Conservation (phyloP, 139 green algal genomes). For the Chlorella sorokiniana region DNA sequence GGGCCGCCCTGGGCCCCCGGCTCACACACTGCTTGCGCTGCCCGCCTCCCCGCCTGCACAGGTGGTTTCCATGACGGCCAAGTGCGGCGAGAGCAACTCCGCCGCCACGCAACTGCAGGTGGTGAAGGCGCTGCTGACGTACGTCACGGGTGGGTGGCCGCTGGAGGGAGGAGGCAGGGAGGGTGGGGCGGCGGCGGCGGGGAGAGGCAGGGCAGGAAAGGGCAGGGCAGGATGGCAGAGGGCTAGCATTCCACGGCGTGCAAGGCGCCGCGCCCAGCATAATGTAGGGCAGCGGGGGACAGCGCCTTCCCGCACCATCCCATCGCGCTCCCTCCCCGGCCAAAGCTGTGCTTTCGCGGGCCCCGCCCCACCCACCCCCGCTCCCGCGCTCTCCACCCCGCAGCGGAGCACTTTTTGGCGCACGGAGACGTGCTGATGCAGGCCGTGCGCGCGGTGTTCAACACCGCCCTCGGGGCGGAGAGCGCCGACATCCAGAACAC, state of each 20-base stretch:
- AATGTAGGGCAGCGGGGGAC: no score
- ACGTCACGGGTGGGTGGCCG: conserved; percentile 2
- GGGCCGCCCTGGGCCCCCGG: no score
- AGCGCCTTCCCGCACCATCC: no score
- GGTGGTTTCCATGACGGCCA: conserved; percentile 66
- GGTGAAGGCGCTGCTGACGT: conserved; percentile 30
- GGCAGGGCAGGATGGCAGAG: no score
- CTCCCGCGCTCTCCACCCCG: not conserved
- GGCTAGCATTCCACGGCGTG: no score
- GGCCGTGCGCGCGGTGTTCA: conserved; percentile 84
- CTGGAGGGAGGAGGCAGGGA: not conserved
- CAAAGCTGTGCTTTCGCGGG: no score
- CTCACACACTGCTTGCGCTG: no score
- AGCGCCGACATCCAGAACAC: conserved; percentile 73
- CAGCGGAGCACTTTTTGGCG: conserved; percentile 84
- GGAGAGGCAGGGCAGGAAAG: no score
- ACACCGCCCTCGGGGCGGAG: conserved; percentile 80
- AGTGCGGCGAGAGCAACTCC: conserved; percentile 66
- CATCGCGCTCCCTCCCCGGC: not conserved
- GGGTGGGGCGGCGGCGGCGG: not conserved
- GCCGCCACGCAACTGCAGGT: conserved; percentile 78
- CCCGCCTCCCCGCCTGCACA: no score
- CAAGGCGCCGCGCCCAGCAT: no score
- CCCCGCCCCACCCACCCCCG: not conserved
- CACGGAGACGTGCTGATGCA: conserved; percentile 88